These are phyloP conservation scores for Hyaloscypha finlandica DNA, from an alignment of 495 filamentous ascomycete genomes.

Conservation along the genomic window DNA sequence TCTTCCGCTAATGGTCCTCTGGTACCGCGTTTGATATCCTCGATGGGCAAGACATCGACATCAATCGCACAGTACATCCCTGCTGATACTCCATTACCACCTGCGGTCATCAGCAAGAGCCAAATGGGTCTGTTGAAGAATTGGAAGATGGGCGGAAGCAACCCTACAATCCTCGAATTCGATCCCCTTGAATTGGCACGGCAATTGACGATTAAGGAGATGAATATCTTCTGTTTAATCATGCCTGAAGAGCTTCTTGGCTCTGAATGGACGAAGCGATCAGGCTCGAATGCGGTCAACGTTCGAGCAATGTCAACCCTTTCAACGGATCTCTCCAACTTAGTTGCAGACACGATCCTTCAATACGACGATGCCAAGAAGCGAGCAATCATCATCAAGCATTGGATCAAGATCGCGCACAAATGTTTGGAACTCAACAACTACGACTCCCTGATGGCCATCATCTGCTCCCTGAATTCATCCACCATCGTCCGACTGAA, in stretches of 20 bases:
- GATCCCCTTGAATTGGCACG: conserved; percentile 90
- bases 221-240: conserved; percentile 89
- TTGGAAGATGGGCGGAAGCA: conserved; percentile 70
- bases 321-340: conserved; percentile 86
- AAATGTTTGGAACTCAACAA: conserved; percentile 89
- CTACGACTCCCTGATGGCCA: conserved; percentile 95
- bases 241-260: conserved; percentile 91
- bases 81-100: conserved; percentile 69
- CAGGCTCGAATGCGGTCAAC: conserved; percentile 77
- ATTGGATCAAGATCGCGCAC: conserved; percentile 95
- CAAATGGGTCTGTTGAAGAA: conserved; percentile 71
- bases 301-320: conserved; percentile 93
- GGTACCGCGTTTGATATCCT: conserved; percentile 84
- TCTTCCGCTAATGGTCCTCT: conserved; percentile 70
- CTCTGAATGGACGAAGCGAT: conserved; percentile 89
- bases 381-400: conserved; percentile 88
- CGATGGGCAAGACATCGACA: conserved; percentile 84
- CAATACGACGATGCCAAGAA: conserved; percentile 86
- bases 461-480: conserved; percentile 89
- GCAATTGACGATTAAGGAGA: conserved; percentile 93
- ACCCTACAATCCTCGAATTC: conserved; percentile 83
- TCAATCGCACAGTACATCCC: conserved; percentile 68
- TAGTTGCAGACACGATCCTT: conserved; percentile 95
- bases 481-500: conserved; percentile 90
- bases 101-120: conserved; percentile 70